Evolutionary conservation across 305 asterid species (phyloP).

Genomic region (Fraxinus platypoda): DNA sequence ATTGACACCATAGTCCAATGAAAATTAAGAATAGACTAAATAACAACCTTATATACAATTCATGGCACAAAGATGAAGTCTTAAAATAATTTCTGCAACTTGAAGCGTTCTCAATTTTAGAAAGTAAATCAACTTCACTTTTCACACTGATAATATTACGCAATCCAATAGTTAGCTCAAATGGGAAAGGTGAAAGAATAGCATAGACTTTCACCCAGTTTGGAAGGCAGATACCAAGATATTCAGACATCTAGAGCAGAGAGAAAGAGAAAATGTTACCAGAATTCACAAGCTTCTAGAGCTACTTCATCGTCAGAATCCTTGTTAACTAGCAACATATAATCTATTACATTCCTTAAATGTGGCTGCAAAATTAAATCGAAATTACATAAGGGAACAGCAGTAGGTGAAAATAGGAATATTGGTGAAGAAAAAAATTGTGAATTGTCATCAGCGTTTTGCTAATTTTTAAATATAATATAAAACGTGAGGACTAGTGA

Average conservation of each 20-base stretch:
- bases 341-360: constrained; percentile 78
- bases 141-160: not conserved
- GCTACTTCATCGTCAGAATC: constrained; percentile 94
- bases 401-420: not conserved
- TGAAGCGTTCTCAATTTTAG: not conserved
- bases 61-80: not conserved
- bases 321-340: constrained; percentile 86
- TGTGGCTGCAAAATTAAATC: constrained; percentile 71
- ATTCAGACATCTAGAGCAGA: not conserved
- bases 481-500: not conserved
- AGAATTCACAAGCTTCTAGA: constrained; percentile 98
- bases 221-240: not conserved
- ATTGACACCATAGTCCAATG: not conserved
- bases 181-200: not conserved
- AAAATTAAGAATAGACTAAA: not conserved
- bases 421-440: not conserved
- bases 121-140: not conserved
- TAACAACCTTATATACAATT: not conserved
- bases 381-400: constrained; percentile 31
- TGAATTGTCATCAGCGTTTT: not conserved
- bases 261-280: constrained; percentile 39
- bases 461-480: constrained; percentile 3
- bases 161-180: not conserved
- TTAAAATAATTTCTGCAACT: not conserved
- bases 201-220: not conserved